These are phyloP conservation scores for Ceratonia siliqua DNA, from an alignment of 306 rosid species.

Conservation along the genomic window DNA sequence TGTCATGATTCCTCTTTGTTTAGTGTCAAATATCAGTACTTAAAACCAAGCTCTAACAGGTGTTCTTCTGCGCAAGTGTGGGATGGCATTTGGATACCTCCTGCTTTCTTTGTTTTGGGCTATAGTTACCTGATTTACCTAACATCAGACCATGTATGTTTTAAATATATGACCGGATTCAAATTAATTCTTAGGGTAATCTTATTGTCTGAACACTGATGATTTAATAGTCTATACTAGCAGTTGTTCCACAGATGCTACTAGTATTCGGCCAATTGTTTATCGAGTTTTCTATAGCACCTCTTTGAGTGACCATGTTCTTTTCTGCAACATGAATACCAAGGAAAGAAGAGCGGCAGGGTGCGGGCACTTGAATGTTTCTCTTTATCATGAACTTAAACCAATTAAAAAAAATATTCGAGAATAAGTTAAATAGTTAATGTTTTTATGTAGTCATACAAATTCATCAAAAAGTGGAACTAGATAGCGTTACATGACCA, in stretches of 20 bases:
- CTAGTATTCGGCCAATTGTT: background rate
- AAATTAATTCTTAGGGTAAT: background rate
- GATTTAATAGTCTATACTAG: background rate
- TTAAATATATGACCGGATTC: no score
- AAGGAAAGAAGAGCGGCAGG: background rate
- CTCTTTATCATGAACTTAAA: background rate
- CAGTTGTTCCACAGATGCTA: background rate
- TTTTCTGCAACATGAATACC: background rate
- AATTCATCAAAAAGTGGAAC: no score
- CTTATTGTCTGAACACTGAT: background rate
- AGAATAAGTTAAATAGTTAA: background rate
- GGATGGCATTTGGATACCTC: background rate
- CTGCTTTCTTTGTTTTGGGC: background rate
- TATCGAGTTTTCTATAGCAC: background rate
- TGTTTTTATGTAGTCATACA: no score
- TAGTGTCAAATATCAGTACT: no score
- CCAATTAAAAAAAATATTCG: background rate
- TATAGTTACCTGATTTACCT: background rate
- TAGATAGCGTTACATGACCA: background rate
- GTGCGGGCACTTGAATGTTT: background rate
- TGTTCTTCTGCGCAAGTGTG: background rate
- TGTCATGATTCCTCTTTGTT: no score
- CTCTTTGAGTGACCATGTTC: background rate
- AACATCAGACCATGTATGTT: no score
- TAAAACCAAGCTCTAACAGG: background rate